Percentiles rank a stretch among this genome's conserved stretches.
Evolutionary conservation across 139 green algal species (phyloP).

Genomic region (Raphidocelis subcapitata): DNA sequence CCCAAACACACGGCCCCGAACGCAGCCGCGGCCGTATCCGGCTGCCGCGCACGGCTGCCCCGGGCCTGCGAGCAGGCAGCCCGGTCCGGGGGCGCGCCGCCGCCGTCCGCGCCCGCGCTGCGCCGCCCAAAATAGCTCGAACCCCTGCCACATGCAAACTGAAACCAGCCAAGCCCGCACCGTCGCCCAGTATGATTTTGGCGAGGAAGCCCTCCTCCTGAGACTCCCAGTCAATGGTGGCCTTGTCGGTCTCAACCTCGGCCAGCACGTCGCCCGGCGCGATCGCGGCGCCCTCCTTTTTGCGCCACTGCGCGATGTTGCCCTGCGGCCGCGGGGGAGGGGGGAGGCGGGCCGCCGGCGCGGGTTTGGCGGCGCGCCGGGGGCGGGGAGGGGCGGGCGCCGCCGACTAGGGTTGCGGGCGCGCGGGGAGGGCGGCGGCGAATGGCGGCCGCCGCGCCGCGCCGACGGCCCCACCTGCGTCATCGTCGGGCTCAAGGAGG

Average conservation of each 20-base stretch:
- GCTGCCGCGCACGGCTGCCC: too few relatives aligned
- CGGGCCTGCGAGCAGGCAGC: too few relatives aligned
- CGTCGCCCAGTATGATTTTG: conserved; percentile 51
- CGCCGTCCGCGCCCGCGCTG: too few relatives aligned
- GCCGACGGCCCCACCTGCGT: conserved; percentile 48
- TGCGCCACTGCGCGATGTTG: conserved; percentile 83
- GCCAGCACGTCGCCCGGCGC: conserved; percentile 61
- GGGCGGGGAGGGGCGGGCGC: background rate
- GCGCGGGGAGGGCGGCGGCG: too few relatives aligned
- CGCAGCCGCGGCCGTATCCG: too few relatives aligned
- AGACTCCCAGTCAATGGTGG: conserved; percentile 66
- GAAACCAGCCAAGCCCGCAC: too few relatives aligned
- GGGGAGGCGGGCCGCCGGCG: background rate
- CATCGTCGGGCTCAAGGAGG: conserved; percentile 93
- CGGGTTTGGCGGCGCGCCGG: background rate
- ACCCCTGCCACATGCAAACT: too few relatives aligned
- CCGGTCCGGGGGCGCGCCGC: too few relatives aligned
- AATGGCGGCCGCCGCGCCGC: too few relatives aligned
- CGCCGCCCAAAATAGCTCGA: too few relatives aligned
- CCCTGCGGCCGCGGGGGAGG: conserved; percentile 46
- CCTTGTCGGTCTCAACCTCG: conserved; percentile 97
- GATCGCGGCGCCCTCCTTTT: conserved; percentile 52
- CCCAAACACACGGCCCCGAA: too few relatives aligned
- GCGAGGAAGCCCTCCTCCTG: conserved; percentile 59
- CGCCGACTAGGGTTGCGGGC: background rate